phyloP scores from a whole-genome alignment of 345 rosid genomes.

The Geranium rotundifolium region DNA sequence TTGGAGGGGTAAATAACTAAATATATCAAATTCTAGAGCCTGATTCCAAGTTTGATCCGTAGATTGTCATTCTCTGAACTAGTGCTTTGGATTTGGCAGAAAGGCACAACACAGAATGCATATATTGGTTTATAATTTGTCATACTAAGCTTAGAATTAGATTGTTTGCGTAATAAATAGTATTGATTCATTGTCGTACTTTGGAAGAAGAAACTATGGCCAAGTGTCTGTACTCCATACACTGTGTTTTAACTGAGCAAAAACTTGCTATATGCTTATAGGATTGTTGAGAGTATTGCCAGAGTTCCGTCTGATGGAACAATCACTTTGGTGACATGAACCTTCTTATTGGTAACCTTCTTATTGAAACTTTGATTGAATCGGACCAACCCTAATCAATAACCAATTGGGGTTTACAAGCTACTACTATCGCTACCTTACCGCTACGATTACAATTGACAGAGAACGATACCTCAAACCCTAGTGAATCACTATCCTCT shows the following conservation, averaged over 20 bases:
- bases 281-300: neutral
- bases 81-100: no score
- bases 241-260: neutral
- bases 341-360: neutral
- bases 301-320: neutral
- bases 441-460: no score
- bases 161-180: neutral
- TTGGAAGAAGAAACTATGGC: neutral
- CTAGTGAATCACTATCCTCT: no score
- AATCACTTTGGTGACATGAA: neutral
- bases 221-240: neutral
- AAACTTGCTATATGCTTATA: neutral
- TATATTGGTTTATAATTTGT: no score
- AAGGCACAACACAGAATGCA: neutral
- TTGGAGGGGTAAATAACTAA: neutral
- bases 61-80: neutral
- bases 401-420: no score
- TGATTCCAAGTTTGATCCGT: neutral
- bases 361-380: no score
- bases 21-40: neutral
- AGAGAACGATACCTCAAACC: no score
- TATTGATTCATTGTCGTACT: neutral
- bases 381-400: no score
- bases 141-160: neutral
- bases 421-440: no score